phyloP scores from a whole-genome alignment of 2,329 filamentous ascomycete species.

The Emericellopsis cladophorae region DNA sequence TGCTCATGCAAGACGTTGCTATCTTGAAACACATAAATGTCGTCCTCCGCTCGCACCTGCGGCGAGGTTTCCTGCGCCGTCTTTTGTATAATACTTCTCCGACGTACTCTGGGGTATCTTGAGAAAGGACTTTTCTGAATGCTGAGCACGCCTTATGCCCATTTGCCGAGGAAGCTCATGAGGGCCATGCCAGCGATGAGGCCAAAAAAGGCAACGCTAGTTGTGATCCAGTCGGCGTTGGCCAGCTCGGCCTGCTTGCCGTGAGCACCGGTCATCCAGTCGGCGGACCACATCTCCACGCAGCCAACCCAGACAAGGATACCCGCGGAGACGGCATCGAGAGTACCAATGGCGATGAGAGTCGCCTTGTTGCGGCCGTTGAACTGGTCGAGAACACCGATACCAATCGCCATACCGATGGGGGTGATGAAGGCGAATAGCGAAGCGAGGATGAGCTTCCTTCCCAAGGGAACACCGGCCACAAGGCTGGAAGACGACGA shows the following conservation, averaged over 20 bases:
- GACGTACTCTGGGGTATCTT: no score
- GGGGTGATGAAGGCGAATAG: slow-evolving; percentile 62
- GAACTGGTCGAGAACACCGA: slow-evolving; percentile 56
- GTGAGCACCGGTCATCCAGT: slow-evolving; percentile 48
- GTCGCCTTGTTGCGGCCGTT: slow-evolving; percentile 62
- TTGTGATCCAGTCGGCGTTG: slow-evolving; percentile 33
- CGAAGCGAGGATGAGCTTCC: slow-evolving; percentile 48
- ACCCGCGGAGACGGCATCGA: slow-evolving; percentile 62
- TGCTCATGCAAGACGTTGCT: no score
- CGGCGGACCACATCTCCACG: slow-evolving; percentile 67
- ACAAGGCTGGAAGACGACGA: slow-evolving; percentile 6
- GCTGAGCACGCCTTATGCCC: slow-evolving; percentile 36
- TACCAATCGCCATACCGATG: slow-evolving; percentile 69
- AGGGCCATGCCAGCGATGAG: slow-evolving; percentile 50
- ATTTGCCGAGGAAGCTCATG: slow-evolving; percentile 66
- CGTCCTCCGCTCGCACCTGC: no score
- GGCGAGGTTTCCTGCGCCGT: no score
- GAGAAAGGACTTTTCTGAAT: no score
- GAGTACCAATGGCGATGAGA: slow-evolving; percentile 57
- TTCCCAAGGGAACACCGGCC: slow-evolving; percentile 20
- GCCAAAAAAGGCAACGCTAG: slow-evolving; percentile 34
- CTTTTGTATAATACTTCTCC: no score
- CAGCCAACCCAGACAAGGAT: slow-evolving; percentile 71
- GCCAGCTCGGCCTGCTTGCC: slow-evolving; percentile 34
- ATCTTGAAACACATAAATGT: no score